These are phyloP conservation scores for Chlorencoelia australis DNA, from an alignment of 2,329 filamentous ascomycete genomes.

Conservation along the genomic window DNA sequence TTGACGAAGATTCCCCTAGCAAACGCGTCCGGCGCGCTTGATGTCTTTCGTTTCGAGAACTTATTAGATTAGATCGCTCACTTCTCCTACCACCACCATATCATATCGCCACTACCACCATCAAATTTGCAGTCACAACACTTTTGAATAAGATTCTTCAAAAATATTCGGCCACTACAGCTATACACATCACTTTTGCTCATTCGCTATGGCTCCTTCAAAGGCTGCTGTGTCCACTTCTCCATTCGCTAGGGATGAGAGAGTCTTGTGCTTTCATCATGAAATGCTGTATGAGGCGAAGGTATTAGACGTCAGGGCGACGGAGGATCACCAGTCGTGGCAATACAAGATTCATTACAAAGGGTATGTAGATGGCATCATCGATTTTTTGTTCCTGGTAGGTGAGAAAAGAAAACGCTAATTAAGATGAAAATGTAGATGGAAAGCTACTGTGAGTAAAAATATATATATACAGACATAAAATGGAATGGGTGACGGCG, in stretches of 20 bases:
- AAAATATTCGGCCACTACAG: neutral
- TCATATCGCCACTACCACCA: no score
- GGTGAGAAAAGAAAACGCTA: neutral
- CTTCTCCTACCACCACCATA: no score
- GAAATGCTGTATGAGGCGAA: constrained; percentile 97
- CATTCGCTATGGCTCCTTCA: constrained; percentile 24
- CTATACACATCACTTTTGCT: neutral
- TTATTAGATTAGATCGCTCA: no score
- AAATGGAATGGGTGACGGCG: no score
- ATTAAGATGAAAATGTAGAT: constrained; percentile 36
- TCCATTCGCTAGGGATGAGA: constrained; percentile 63
- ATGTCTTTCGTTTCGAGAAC: no score
- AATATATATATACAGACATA: constrained; percentile 24
- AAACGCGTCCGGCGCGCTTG: no score
- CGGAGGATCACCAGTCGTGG: constrained; percentile 63
- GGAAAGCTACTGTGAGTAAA: constrained; percentile 81
- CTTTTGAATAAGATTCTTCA: neutral
- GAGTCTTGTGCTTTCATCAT: constrained; percentile 92
- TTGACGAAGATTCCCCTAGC: no score
- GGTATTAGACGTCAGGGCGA: constrained; percentile 66
- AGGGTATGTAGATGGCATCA: constrained; percentile 28
- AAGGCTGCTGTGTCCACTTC: constrained; percentile 19
- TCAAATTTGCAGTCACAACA: no score
- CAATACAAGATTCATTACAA: constrained; percentile 97
- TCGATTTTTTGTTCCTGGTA: neutral